Conservation (phyloP, 306 rosid species). For the Glycyrrhiza uralensis region DNA sequence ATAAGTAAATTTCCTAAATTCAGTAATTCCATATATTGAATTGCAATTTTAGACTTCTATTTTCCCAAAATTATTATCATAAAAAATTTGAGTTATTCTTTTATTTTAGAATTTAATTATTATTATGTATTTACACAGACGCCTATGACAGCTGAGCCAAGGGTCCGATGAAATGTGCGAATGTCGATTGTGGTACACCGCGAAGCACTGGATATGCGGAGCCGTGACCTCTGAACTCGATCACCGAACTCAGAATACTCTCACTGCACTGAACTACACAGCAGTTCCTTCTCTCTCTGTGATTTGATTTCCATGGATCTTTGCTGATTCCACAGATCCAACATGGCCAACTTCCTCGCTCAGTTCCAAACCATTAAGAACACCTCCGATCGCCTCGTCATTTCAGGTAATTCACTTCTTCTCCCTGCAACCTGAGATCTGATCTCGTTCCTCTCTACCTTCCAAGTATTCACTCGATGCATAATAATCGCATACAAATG, state of each 20-base stretch:
- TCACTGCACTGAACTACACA: slow-evolving; percentile 14
- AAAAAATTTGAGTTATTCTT: too few species aligned
- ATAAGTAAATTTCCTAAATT: too few species aligned
- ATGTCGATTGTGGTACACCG: slow-evolving; percentile 22
- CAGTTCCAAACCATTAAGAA: slow-evolving; percentile 93
- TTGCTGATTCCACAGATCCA: slow-evolving; percentile 43
- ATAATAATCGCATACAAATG: slow-evolving; percentile 5
- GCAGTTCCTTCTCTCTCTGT: slow-evolving; percentile 1
- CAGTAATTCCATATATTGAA: too few species aligned
- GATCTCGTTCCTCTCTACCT: slow-evolving; percentile 22
- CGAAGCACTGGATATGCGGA: slow-evolving; percentile 53
- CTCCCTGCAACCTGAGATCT: slow-evolving; percentile 24
- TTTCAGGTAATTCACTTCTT: slow-evolving; percentile 59
- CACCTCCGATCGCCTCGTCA: slow-evolving; percentile 81
- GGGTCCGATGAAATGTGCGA: slow-evolving; percentile 33
- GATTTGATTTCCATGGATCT: slow-evolving; percentile 41
- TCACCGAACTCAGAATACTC: slow-evolving; percentile 31
- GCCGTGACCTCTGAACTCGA: slow-evolving; percentile 18
- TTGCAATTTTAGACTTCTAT: too few species aligned
- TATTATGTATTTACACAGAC: too few species aligned
- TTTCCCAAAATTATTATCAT: too few species aligned
- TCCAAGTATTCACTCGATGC: neutral
- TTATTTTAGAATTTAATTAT: too few species aligned
- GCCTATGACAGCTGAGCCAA: slow-evolving; percentile 1
- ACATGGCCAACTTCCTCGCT: slow-evolving; percentile 91